Evolutionary conservation across 257 asterid species (phyloP), one percentile per base, ranked within the genome.

Genomic region (Leonotis leonurus): DNA sequence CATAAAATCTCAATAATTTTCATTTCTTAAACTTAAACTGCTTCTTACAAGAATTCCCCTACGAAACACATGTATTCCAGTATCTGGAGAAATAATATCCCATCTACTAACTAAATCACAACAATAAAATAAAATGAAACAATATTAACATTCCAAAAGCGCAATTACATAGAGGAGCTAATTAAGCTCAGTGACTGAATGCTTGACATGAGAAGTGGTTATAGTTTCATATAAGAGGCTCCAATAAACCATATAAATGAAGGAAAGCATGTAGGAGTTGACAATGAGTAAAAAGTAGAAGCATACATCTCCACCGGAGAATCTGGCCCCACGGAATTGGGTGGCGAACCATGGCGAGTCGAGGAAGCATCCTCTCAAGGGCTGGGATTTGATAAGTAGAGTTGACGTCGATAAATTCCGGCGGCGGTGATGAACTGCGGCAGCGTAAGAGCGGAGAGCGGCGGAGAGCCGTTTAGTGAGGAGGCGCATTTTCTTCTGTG

Each of bases 301-400:
- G 29, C 68, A 61, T 83, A 90, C 99, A 73, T 92, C 99, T 44
- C 68, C 83, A 56, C 97, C 99, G 62, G 85, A 50, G 75, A 77
- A 89, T 87, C 91, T 77, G 65, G 91, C 95, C 60, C 78, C 68
- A 58, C 99, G 94, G 79, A 85, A 72, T 72, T 89, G 99, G 26
- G 79, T 76, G 59, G 85, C 56, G 75, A 81, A 79, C 97, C 99
- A 92, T 4, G 90, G 89, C 13, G 84, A 79, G 16, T 74, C 62
- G 26, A 76, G 72, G 22, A 87, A 59, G 35, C 56, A 54, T 27
- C 48, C 69, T n/a, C 76, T 59, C 11, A 70, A 56, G 18, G 71
- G 70, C 37, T 64, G 68, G 21, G 51, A 62, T 48, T 57, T 59
- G 37, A 64, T 52, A 21, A 27, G 39, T 61, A 18, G 36, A 26